Percentiles rank a stretch among this genome's conserved stretches.
Evolutionary conservation across 176 grass and related monocot species (phyloP).

Genomic region (Areca catechu): DNA sequence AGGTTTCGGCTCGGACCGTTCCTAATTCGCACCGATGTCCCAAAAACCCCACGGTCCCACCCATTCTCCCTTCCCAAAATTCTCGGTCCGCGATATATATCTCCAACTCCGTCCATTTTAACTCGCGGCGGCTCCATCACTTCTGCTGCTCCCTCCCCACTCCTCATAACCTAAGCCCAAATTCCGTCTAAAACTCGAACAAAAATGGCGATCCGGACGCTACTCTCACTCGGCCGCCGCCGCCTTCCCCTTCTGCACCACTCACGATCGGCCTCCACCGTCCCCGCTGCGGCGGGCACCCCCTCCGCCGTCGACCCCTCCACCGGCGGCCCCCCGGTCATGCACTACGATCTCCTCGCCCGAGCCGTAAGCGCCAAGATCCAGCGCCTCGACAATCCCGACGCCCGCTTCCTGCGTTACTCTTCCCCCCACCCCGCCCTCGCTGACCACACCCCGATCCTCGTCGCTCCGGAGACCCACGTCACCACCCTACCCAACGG

Average conservation of each 20-base stretch:
- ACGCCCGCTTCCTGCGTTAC: constrained; percentile 92
- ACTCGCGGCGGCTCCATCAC: not conserved
- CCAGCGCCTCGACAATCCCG: constrained; percentile 67
- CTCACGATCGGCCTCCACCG: constrained; percentile 19
- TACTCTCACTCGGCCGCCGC: constrained; percentile 46
- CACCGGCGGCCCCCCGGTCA: constrained; percentile 32
- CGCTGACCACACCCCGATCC: constrained; percentile 63
- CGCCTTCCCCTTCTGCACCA: constrained; percentile 11
- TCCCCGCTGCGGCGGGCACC: constrained; percentile 23
- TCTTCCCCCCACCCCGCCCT: constrained; percentile 65
- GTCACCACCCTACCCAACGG: constrained; percentile 81
- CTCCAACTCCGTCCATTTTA: too few species aligned
- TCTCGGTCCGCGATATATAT: too few species aligned
- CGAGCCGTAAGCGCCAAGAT: constrained; percentile 53
- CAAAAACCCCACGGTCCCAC: too few species aligned
- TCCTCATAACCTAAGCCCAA: constrained; percentile 18
- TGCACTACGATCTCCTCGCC: constrained; percentile 68
- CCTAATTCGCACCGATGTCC: too few species aligned
- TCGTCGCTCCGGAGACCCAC: constrained; percentile 68
- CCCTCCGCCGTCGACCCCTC: not conserved
- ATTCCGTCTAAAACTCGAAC: not conserved
- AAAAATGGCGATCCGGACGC: constrained; percentile 40
- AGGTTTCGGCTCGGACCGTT: too few species aligned
- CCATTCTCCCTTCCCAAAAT: too few species aligned
- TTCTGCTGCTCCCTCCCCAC: not conserved